Evolutionary conservation across 371 early-diverging fungal genomes (phyloP).

Genomic region (Thermomucor indicae-seudaticae): DNA sequence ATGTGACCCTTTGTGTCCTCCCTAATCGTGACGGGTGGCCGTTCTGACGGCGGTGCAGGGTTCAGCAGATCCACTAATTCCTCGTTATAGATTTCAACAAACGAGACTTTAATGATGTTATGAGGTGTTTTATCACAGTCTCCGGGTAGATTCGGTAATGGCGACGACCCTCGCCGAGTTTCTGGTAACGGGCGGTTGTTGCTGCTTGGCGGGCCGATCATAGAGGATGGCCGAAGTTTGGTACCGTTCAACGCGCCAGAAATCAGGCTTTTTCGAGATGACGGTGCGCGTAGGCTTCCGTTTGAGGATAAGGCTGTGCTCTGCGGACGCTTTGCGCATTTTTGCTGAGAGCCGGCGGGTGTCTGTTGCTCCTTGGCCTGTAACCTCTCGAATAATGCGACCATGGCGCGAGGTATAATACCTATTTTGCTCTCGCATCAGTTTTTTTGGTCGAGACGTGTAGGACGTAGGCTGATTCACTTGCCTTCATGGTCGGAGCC

Average conservation of each 20-base stretch:
- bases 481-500: constrained; percentile 48
- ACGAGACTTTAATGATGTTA: constrained; percentile 58
- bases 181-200: neutral
- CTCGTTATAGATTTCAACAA: constrained; percentile 98
- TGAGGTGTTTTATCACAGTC: constrained; percentile 27
- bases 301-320: constrained; percentile 1
- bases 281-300: no score
- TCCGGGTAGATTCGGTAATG: neutral
- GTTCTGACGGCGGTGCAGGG: constrained; percentile 44
- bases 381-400: constrained; percentile 61
- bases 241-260: no score
- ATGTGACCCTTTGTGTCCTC: constrained; percentile 93
- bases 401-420: constrained; percentile 88
- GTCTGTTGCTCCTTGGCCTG: neutral
- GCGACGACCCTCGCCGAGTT: constrained; percentile 19
- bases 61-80: constrained; percentile 85
- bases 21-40: constrained; percentile 76
- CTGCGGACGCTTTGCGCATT: constrained; percentile 1
- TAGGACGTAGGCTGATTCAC: neutral
- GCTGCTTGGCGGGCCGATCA: constrained; percentile 13
- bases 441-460: neutral
- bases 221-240: constrained; percentile 29
- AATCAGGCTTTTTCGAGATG: no score
- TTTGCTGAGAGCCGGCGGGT: neutral
- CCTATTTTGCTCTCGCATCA: constrained; percentile 38